Evolutionary conservation across 2,329 filamentous ascomycete species (phyloP).

Genomic region (Colletotrichum euphorbiae): DNA sequence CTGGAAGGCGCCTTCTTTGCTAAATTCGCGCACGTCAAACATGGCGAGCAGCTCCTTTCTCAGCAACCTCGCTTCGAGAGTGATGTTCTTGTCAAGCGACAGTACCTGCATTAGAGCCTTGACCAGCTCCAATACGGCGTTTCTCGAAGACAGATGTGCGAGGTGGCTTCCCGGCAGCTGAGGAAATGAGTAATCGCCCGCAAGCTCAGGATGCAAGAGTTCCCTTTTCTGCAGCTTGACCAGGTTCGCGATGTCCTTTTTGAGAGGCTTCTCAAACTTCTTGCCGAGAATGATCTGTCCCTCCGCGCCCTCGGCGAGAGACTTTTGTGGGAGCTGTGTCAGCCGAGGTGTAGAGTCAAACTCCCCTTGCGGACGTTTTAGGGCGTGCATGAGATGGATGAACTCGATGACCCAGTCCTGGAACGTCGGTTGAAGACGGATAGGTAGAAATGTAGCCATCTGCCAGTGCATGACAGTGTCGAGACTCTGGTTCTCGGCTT

Average conservation of each 20-base stretch:
- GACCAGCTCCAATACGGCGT: conserved; percentile 81
- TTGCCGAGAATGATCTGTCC: conserved; percentile 79
- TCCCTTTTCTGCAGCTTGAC: conserved; percentile 89
- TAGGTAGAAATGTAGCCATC: conserved; percentile 87
- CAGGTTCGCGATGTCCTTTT: conserved; percentile 87
- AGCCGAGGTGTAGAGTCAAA: conserved; percentile 64
- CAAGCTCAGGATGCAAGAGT: conserved; percentile 88
- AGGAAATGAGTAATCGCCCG: conserved; percentile 88
- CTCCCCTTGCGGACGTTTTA: conserved; percentile 76
- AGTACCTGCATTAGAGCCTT: conserved; percentile 95
- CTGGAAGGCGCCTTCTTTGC: conserved; percentile 84
- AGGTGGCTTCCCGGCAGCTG: conserved; percentile 79
- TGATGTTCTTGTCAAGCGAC: conserved; percentile 89
- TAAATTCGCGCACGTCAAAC: conserved; percentile 96
- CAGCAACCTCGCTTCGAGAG: conserved; percentile 86
- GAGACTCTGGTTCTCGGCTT: conserved; percentile 77
- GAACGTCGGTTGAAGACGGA: conserved; percentile 84
- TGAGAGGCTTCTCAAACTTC: conserved; percentile 87
- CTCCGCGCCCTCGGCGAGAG: conserved; percentile 70
- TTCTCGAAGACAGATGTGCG: conserved; percentile 51
- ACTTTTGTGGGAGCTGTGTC: conserved; percentile 69
- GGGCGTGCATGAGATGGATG: conserved; percentile 89
- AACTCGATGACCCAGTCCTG: conserved; percentile 95
- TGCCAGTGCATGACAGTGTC: conserved; percentile 99
- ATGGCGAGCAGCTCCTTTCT: conserved; percentile 89